Percentiles rank a stretch among this genome's conserved stretches.
Evolutionary conservation across 2,329 filamentous ascomycete species (phyloP).

Genomic region (Phyllosticta capitalensis): DNA sequence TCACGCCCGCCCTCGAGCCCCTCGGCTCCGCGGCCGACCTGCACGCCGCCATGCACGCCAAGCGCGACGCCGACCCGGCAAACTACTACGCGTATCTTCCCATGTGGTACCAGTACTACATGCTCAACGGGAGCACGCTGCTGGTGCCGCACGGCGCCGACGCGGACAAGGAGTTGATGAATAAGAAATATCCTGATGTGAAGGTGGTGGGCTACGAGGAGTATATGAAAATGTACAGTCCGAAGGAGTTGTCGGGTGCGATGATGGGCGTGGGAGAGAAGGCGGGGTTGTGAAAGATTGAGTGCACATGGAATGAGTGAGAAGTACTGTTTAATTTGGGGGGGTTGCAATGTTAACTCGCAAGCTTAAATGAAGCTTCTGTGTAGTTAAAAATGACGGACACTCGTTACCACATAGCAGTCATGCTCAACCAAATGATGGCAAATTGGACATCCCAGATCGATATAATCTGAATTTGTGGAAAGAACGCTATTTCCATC

Average conservation of each 20-base stretch:
- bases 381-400: no score
- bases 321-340: no score
- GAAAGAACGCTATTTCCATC: no score
- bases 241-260: neutral
- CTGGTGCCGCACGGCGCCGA: neutral
- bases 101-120: conserved; percentile 11
- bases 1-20: conserved; percentile 15
- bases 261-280: neutral
- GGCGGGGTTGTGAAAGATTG: neutral
- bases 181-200: conserved; percentile 10
- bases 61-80: conserved; percentile 12
- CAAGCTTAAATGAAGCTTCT: no score
- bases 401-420: no score
- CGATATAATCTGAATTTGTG: no score
- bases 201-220: neutral
- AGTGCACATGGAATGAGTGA: no score
- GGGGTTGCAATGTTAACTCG: no score
- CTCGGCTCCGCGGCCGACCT: conserved; percentile 22
- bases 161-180: conserved; percentile 1
- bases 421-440: no score
- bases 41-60: conserved; percentile 18
- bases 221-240: neutral
- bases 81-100: conserved; percentile 9
- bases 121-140: neutral
- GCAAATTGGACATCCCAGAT: no score